Evolutionary conservation across 2,329 filamentous ascomycete genomes (phyloP).

Genomic region (Pezicula carpinea): DNA sequence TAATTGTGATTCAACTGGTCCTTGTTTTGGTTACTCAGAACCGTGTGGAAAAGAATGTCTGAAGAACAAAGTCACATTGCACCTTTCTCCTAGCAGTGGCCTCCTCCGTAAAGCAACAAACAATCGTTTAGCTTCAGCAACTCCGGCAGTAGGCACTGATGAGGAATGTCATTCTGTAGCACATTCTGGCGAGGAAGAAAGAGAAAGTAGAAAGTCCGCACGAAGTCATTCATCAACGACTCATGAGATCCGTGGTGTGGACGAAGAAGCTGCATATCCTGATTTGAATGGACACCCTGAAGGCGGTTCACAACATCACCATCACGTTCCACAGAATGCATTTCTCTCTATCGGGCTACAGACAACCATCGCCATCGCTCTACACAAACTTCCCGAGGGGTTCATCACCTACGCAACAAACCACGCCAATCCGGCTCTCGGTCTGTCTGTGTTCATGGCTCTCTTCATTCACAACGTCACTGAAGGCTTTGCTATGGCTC

Average conservation of each 20-base stretch:
- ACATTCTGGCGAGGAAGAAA: no score
- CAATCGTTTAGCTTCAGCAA: no score
- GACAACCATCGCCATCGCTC: constrained; percentile 87
- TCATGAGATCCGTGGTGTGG: no score
- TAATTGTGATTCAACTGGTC: constrained; percentile 56
- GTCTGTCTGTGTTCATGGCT: constrained; percentile 89
- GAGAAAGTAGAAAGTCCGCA: no score
- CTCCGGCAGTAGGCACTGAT: no score
- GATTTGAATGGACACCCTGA: no score
- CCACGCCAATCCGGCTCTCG: constrained; percentile 84
- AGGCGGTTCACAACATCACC: constrained; percentile 58
- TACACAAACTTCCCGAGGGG: constrained; percentile 90
- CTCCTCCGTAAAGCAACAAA: neutral
- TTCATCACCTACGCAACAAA: constrained; percentile 95
- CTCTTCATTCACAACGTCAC: constrained; percentile 98
- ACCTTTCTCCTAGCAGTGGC: constrained; percentile 2
- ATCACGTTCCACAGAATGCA: constrained; percentile 91
- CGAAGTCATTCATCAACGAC: no score
- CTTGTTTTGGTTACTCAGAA: constrained; percentile 61
- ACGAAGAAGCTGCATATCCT: no score
- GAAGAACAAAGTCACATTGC: constrained; percentile 46
- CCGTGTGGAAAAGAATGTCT: constrained; percentile 63
- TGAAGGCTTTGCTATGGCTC: constrained; percentile 89
- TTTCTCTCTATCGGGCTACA: constrained; percentile 95
- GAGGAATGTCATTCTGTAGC: no score